Evolutionary conservation across 176 grass and related monocot species (phyloP).

Genomic region (Ananas comosus): DNA sequence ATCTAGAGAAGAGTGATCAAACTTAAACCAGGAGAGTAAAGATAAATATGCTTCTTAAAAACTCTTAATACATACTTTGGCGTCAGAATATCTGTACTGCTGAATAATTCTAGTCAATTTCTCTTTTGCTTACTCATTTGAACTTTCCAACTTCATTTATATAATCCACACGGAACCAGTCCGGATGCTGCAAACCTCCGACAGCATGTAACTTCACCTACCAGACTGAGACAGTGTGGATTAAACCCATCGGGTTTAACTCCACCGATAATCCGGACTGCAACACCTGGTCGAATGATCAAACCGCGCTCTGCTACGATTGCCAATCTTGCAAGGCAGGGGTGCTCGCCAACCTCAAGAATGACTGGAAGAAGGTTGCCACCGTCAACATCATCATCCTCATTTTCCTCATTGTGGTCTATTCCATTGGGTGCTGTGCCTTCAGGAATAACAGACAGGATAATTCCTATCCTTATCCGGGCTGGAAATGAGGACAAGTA

Average conservation of each 20-base stretch:
- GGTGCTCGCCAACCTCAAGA: background rate
- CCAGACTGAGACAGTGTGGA: slow-evolving; percentile 51
- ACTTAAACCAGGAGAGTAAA: too few relatives aligned
- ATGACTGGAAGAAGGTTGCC: too few relatives aligned
- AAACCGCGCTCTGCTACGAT: slow-evolving; percentile 39
- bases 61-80: too few relatives aligned
- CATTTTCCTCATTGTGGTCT: too few relatives aligned
- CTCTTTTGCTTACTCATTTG: background rate
- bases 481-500: too few relatives aligned
- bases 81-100: background rate
- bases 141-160: background rate
- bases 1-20: too few relatives aligned
- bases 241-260: slow-evolving; percentile 16
- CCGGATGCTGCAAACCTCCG: slow-evolving; percentile 75
- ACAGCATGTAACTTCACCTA: slow-evolving; percentile 45
- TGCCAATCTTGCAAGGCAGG: slow-evolving; percentile 63
- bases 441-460: background rate
- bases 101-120: background rate
- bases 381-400: too few relatives aligned
- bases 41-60: too few relatives aligned
- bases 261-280: slow-evolving; percentile 39
- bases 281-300: slow-evolving; percentile 51
- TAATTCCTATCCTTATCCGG: too few relatives aligned
- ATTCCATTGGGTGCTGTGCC: background rate
- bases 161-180: slow-evolving; percentile 22